Evolutionary conservation across 257 asterid genomes (phyloP), one percentile per base, ranked within the genome.

Genomic region (Salvia rosmarinus): DNA sequence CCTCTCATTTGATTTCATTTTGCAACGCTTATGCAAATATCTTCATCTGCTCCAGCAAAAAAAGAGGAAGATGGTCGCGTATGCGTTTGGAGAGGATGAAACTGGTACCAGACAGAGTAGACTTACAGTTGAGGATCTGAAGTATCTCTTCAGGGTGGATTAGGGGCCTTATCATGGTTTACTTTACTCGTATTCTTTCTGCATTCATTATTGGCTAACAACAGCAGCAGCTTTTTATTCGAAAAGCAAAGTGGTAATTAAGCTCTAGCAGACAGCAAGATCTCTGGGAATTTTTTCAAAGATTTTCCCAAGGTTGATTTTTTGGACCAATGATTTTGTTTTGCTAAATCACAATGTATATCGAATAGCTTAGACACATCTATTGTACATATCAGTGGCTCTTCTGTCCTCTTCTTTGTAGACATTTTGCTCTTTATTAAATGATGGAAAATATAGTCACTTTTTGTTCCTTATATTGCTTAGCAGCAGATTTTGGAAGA

Each of bases 21-120:
- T 39, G 25, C 67, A 5, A 28, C 11, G 28, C 16, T 44, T 61
- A 55, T 12, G 21, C 16, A 70, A 43, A 68, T 51, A 5, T 39
- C 40, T 68, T 68, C 50, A 43, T 11, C 21, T 30, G 42, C 60
- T 70, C 9, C 90, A 94, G 99, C 88, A 86, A 87, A 89, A 87
- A 80, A n/a, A n/a, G 86, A 87, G 99, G 76, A 85, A 86, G 78
- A 89, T 91, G 99, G 99, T 94, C 37, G 85, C 97, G 4, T 86
- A 95, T 23, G 99, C 99, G n/a, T 94, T 94, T 75, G 99, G 99
- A 52, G 99, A 94, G 81, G 91, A 90, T 30, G 92, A 88, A 79
- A 77, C 84, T 2, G 96, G 99, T 23, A 63, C 87, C 73, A 81
- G 87, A 7, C 92, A 85, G 78, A 82, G 92, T 46, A 87, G 96